These are phyloP conservation scores for Tulasnella sp. DNA, from an alignment of 768 basidiomycete species.

Conservation along the genomic window DNA sequence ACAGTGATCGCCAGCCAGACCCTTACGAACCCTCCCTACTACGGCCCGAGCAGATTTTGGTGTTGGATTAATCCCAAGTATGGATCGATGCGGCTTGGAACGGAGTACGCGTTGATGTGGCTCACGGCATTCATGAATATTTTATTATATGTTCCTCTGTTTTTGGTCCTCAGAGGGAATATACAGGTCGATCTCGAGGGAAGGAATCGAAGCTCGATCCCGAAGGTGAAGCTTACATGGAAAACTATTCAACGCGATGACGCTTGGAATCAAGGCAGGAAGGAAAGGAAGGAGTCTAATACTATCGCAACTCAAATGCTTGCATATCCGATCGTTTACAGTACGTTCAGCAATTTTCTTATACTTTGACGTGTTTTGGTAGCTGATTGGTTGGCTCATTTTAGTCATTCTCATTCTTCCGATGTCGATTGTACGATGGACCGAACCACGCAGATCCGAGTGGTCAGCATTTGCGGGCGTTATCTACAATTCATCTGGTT, in stretches of 20 bases:
- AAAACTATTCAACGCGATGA: conserved; percentile 38
- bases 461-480: conserved; percentile 31
- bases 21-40: neutral
- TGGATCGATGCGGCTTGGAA: conserved; percentile 30
- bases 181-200: conserved; percentile 26
- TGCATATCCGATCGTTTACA: neutral
- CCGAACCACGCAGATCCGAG: conserved; percentile 25
- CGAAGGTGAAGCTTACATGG: conserved; percentile 21
- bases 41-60: conserved; percentile 24
- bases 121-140: conserved; percentile 32
- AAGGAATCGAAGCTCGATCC: conserved; percentile 1
- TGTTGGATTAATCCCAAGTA: conserved; percentile 37
- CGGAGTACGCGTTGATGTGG: conserved; percentile 46
- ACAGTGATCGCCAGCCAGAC: neutral
- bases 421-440: conserved; percentile 32
- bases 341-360: too few species aligned
- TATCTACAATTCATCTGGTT: conserved; percentile 34
- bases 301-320: neutral
- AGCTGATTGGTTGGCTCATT: neutral
- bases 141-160: conserved; percentile 35
- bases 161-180: conserved; percentile 30
- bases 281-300: neutral
- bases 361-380: neutral
- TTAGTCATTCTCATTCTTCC: conserved; percentile 25
- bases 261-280: conserved; percentile 18